A percentile compares a stretch with the other conserved stretches of the same genome.
These are phyloP conservation scores for Pestalotiopsis sp. DNA, from an alignment of 2,329 filamentous ascomycete genomes.

Conservation along the genomic window DNA sequence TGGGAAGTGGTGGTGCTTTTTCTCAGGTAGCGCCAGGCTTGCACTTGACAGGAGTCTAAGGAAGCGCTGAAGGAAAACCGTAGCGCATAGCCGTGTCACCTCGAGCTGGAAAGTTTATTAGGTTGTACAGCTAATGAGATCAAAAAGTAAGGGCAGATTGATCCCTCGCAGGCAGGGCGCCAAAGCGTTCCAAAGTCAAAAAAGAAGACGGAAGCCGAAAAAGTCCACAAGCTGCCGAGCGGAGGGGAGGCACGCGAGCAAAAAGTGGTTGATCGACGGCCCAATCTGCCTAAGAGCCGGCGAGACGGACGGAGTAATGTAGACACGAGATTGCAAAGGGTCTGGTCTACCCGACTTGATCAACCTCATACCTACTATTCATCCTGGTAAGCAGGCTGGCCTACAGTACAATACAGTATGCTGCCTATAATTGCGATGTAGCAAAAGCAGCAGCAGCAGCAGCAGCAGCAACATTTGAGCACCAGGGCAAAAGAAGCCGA, in stretches of 20 bases:
- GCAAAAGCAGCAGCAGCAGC: neutral
- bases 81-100: neutral
- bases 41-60: neutral
- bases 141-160: neutral
- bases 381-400: neutral
- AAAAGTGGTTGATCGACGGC: neutral
- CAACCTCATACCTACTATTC: neutral
- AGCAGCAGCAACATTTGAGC: neutral
- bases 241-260: neutral
- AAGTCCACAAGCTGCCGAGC: neutral
- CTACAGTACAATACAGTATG: neutral
- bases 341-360: neutral
- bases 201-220: neutral
- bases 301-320: neutral
- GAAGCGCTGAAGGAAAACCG: conserved; percentile 1
- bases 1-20: neutral
- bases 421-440: neutral
- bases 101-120: neutral
- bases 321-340: neutral
- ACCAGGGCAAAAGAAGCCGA: neutral
- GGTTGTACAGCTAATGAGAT: neutral
- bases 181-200: neutral
- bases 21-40: neutral
- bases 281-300: neutral
- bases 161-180: neutral